Conservation (phyloP, 768 basidiomycete species). For the Boletus subparvulus region DNA sequence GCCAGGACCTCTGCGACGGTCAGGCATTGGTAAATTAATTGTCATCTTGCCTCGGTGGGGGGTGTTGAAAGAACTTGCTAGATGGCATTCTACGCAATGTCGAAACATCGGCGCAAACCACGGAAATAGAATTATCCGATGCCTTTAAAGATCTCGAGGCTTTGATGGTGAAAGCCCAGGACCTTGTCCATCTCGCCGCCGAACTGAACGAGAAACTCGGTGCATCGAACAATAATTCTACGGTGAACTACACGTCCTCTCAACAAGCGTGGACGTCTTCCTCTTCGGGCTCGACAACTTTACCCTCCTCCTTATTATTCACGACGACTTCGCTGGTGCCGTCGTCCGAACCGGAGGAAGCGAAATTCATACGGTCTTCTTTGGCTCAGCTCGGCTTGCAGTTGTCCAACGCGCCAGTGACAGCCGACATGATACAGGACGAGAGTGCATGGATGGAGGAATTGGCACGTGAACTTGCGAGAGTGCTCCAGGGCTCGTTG, state of each 20-base stretch:
- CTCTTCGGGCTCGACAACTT: slow-evolving; percentile 20
- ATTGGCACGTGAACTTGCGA: slow-evolving; percentile 78
- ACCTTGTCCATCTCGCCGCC: slow-evolving; percentile 88
- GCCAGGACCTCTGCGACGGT: slow-evolving; percentile 20
- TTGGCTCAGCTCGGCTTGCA: slow-evolving; percentile 88
- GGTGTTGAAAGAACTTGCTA: slow-evolving; percentile 31
- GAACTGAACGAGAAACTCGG: slow-evolving; percentile 84
- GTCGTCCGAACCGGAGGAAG: slow-evolving; percentile 71
- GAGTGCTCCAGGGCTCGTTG: slow-evolving; percentile 56
- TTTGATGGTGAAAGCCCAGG: slow-evolving; percentile 85
- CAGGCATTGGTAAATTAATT: slow-evolving; percentile 29
- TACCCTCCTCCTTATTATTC: slow-evolving; percentile 25
- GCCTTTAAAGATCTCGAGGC: slow-evolving; percentile 88
- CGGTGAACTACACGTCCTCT: neutral
- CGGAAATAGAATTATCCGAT: slow-evolving; percentile 65
- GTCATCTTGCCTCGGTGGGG: neutral
- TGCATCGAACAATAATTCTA: slow-evolving; percentile 30
- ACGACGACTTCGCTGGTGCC: slow-evolving; percentile 33
- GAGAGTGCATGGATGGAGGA: slow-evolving; percentile 78
- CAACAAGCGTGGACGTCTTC: slow-evolving; percentile 18
- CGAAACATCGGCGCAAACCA: slow-evolving; percentile 60
- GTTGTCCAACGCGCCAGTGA: slow-evolving; percentile 76
- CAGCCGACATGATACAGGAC: slow-evolving; percentile 83
- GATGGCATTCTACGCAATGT: slow-evolving; percentile 83
- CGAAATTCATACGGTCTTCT: slow-evolving; percentile 83